Evolutionary conservation across 257 asterid species (phyloP).

Genomic region (Agastache rugosa): DNA sequence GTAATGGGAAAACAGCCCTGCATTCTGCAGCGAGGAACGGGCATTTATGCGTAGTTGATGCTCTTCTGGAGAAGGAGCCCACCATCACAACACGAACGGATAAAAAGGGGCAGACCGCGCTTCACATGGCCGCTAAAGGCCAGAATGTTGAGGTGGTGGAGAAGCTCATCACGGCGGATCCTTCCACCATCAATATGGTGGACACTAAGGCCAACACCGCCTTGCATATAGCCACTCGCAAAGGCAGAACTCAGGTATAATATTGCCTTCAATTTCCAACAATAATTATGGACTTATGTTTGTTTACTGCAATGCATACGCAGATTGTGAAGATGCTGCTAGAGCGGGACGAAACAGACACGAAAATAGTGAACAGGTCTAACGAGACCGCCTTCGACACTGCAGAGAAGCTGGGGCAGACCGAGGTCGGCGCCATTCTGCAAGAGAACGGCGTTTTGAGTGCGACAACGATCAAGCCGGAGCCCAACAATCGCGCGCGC

Average conservation of each 20-base stretch:
- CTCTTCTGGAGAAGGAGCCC: conserved; percentile 47
- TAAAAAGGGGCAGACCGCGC: conserved; percentile 61
- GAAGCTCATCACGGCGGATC: conserved; percentile 46
- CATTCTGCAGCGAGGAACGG: conserved; percentile 65
- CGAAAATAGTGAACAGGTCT: conserved; percentile 42
- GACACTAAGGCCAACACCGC: conserved; percentile 57
- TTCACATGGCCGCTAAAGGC: conserved; percentile 69
- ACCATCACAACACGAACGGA: conserved; percentile 39
- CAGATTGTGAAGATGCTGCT: conserved; percentile 54
- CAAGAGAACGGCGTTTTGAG: conserved; percentile 47
- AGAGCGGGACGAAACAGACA: conserved; percentile 40
- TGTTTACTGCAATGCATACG: neutral
- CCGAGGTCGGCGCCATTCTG: conserved; percentile 33
- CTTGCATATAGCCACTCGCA: conserved; percentile 58
- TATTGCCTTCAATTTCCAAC: too few relatives aligned
- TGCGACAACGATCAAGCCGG: conserved; percentile 38
- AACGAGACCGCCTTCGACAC: conserved; percentile 58
- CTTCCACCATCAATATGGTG: conserved; percentile 49
- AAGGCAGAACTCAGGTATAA: conserved; percentile 58
- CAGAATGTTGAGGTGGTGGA: conserved; percentile 54
- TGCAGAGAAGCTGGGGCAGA: conserved; percentile 45
- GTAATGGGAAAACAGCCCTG: conserved; percentile 59
- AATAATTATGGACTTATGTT: too few relatives aligned
- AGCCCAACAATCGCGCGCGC: conserved; percentile 28
- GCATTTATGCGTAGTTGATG: conserved; percentile 44